A percentile compares a stretch with the other conserved stretches of the same genome.
Conservation (phyloP, 768 basidiomycete genomes). For the Baorangia bicolor region DNA sequence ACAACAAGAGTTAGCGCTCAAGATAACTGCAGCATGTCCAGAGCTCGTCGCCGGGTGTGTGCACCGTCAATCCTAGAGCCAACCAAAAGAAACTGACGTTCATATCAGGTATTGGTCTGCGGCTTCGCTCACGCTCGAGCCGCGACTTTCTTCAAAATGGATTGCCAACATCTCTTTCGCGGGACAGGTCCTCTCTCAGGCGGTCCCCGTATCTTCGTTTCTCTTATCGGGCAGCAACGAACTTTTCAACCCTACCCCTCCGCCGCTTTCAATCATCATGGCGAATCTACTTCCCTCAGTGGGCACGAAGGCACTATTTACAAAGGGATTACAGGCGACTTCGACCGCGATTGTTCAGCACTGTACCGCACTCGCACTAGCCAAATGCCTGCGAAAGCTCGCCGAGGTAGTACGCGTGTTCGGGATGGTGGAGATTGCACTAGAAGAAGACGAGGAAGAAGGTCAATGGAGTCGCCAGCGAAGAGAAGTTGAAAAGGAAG, state of each 20-base stretch:
- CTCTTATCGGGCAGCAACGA: slow-evolving; percentile 43
- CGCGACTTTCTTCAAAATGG: slow-evolving; percentile 88
- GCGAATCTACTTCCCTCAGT: slow-evolving; percentile 78
- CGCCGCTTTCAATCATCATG: slow-evolving; percentile 65
- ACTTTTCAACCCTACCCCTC: slow-evolving; percentile 70
- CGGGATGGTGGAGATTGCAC: slow-evolving; percentile 43
- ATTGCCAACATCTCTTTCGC: slow-evolving; percentile 85
- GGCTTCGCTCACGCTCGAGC: slow-evolving; percentile 73
- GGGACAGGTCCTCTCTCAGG: slow-evolving; percentile 73
- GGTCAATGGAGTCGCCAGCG: slow-evolving; percentile 73
- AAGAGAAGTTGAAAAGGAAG: slow-evolving; percentile 72
- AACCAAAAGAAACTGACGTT: slow-evolving; percentile 12
- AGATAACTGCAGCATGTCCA: slow-evolving; percentile 79
- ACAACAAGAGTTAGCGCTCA: slow-evolving; percentile 81
- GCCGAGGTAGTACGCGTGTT: slow-evolving; percentile 51
- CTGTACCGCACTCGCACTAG: slow-evolving; percentile 74
- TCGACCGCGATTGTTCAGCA: slow-evolving; percentile 77
- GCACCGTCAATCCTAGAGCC: neutral
- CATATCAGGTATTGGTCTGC: slow-evolving; percentile 67
- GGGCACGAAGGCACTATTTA: slow-evolving; percentile 68
- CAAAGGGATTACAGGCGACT: slow-evolving; percentile 75
- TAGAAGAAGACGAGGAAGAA: slow-evolving; percentile 61
- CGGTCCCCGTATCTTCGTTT: slow-evolving; percentile 66
- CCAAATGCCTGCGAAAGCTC: slow-evolving; percentile 75
- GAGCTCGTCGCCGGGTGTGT: slow-evolving; percentile 79